These are phyloP conservation scores for Strobilomyces confusus DNA, from an alignment of 768 basidiomycete genomes.

Conservation along the genomic window DNA sequence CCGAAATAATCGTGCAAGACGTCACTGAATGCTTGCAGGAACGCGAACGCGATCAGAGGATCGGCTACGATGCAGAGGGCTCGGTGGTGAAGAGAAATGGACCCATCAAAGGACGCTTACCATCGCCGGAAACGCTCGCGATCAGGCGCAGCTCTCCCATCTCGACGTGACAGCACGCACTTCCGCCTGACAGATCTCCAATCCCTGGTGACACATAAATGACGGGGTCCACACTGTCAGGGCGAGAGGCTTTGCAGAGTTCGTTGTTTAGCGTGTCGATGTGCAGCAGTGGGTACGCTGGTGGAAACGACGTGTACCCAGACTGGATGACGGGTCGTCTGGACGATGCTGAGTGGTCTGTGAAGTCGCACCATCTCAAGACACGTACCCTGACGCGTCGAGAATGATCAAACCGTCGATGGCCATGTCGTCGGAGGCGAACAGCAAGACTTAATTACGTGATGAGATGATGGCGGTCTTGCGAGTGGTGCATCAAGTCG, in stretches of 20 bases:
- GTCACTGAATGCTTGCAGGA: conserved; percentile 79
- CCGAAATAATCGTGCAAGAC: conserved; percentile 87
- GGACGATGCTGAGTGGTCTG: conserved; percentile 7
- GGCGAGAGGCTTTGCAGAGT: conserved; percentile 49
- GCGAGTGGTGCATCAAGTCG: conserved; percentile 6
- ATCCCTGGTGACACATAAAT: conserved; percentile 54
- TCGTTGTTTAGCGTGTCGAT: conserved; percentile 82
- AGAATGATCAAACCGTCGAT: conserved; percentile 82
- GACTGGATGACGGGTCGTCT: conserved; percentile 86
- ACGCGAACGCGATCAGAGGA: conserved; percentile 85
- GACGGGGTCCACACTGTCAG: conserved; percentile 67
- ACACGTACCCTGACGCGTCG: conserved; percentile 65
- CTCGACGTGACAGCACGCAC: conserved; percentile 80
- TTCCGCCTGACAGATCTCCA: conserved; percentile 40
- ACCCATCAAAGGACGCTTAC: conserved; percentile 36
- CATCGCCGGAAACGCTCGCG: conserved; percentile 79
- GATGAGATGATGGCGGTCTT: neutral
- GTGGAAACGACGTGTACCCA: conserved; percentile 73
- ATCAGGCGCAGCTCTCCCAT: conserved; percentile 73
- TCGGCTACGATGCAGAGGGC: conserved; percentile 53
- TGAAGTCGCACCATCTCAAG: neutral
- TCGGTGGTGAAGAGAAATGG: neutral
- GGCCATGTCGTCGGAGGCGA: conserved; percentile 43
- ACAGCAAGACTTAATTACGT: neutral
- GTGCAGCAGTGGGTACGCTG: conserved; percentile 79